Base-by-base conservation (phyloP, 306 rosid species). In the Sesbania bispinosa region DNA sequence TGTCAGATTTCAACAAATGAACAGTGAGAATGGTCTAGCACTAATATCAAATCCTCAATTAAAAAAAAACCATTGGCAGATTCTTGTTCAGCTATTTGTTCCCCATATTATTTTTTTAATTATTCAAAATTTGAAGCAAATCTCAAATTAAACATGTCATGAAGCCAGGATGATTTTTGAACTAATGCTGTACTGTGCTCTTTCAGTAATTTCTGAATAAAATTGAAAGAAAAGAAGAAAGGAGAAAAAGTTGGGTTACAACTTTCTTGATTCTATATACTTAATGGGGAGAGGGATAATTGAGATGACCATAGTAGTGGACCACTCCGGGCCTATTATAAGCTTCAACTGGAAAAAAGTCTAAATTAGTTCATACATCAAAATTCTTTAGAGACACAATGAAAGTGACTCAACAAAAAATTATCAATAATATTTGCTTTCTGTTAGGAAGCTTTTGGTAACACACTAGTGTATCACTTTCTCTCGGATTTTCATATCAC, bases 1-100 rank as follows among this genome's bases (percentile, higher is more conserved):
- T 71, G 83, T 78, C 76, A 73, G 67, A 75, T 65, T 82, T 80
- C 85, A 75, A 80, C 80, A 67, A 75, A 68, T 79, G 66, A 78
- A 62, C 76, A 74, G 79, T 73, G 71, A 75, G 47, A 33, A 77
- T 67, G 73, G 58, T 27, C 79, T 51, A 41, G 54, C 60, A 72
- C 68, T 60, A 79, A 35, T 48, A 48, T 29, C 54, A 55, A 45
- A 61, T 57, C 70, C 70, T 38, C 62, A 58, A 43, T 62, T 38
- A 62, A 52, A 64, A 58, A 32, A 65, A 59, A 35, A 2, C 13
- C 50, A n/a, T n/a, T n/a, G n/a, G n/a, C 39, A 51, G 67, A 62
- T 78, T 61, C 77, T 73, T 69, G 32, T 55, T 73, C 72, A n/a
- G 13, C 46, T 38, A 5, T 68, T 61, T 68, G 21, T 19, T 26